These are phyloP conservation scores for Ogataea glucozyma DNA, from an alignment of 805 yeast genomes.

Conservation along the genomic window DNA sequence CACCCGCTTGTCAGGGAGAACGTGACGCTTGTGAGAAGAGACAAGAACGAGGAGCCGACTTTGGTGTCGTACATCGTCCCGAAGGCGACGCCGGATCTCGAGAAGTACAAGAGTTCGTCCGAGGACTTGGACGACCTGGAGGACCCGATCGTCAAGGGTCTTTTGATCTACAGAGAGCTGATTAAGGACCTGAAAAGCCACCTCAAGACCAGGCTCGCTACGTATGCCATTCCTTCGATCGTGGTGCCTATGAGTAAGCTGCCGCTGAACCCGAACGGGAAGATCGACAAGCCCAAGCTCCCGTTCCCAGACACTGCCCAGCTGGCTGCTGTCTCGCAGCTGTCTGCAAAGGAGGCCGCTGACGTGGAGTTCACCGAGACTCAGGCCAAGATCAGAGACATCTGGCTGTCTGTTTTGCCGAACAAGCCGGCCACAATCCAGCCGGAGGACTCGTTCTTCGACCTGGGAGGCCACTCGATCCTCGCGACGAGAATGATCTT, in stretches of 20 bases:
- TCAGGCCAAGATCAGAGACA: slow-evolving; percentile 69
- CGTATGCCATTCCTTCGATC: slow-evolving; percentile 90
- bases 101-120: slow-evolving; percentile 50
- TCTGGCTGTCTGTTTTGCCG: slow-evolving; percentile 87
- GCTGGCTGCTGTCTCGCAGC: slow-evolving; percentile 69
- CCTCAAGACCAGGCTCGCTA: slow-evolving; percentile 84
- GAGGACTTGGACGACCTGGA: slow-evolving; percentile 46
- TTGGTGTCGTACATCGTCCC: slow-evolving; percentile 92
- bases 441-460: slow-evolving; percentile 88
- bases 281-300: slow-evolving; percentile 94
- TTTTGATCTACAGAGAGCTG: slow-evolving; percentile 72
- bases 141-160: slow-evolving; percentile 75
- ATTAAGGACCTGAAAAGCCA: slow-evolving; percentile 80
- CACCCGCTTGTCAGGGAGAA: slow-evolving; percentile 92
- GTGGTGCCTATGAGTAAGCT: slow-evolving; percentile 83
- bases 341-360: slow-evolving; percentile 43
- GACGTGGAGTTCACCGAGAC: slow-evolving; percentile 59
- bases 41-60: slow-evolving; percentile 89
- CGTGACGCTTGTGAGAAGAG: slow-evolving; percentile 86
- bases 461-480: slow-evolving; percentile 96
- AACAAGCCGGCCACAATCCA: slow-evolving; percentile 76
- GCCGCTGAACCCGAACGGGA: slow-evolving; percentile 97
- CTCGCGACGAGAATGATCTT: slow-evolving; percentile 97
- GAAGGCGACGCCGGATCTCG: slow-evolving; percentile 46
- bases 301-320: slow-evolving; percentile 94